Conservation (phyloP, 176 grass and related monocot genomes). For the Leersia perrieri region DNA sequence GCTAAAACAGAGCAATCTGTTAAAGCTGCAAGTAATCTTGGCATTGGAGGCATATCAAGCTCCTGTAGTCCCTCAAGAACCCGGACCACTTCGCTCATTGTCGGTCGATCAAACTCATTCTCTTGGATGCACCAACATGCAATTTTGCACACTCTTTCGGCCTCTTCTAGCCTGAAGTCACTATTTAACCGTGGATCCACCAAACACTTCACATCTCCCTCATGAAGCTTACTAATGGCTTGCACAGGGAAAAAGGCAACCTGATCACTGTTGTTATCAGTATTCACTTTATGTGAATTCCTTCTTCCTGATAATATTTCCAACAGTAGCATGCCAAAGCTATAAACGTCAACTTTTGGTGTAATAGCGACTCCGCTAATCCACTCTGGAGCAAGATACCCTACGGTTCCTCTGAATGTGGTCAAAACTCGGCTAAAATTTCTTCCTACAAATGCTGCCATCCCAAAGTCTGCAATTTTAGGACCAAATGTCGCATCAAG, state of each 20-base stretch:
- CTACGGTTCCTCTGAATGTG: conserved; percentile 42
- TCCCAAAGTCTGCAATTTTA: conserved; percentile 53
- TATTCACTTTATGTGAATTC: conserved; percentile 16
- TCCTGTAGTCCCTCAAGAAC: not conserved
- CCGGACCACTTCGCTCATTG: not conserved
- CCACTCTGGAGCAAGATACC: conserved; percentile 53
- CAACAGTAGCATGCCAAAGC: conserved; percentile 46
- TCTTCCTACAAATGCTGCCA: conserved; percentile 38
- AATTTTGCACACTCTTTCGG: not conserved
- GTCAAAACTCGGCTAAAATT: conserved; percentile 48
- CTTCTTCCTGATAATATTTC: conserved; percentile 44
- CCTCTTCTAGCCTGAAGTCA: not conserved
- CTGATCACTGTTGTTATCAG: not conserved
- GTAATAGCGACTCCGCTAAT: conserved; percentile 31
- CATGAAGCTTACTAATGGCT: not conserved
- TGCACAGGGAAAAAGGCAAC: not conserved
- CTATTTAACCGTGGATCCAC: not conserved
- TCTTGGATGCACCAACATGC: not conserved
- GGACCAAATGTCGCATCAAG: conserved; percentile 29
- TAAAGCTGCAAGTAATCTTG: not conserved
- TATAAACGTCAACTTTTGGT: conserved; percentile 45
- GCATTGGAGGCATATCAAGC: not conserved
- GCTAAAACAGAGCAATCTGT: not conserved
- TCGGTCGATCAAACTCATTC: not conserved
- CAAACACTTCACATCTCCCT: not conserved